phyloP scores from a whole-genome alignment of 1,284 basidiomycete genomes.

The Neotropicomus parvogracilis region DNA sequence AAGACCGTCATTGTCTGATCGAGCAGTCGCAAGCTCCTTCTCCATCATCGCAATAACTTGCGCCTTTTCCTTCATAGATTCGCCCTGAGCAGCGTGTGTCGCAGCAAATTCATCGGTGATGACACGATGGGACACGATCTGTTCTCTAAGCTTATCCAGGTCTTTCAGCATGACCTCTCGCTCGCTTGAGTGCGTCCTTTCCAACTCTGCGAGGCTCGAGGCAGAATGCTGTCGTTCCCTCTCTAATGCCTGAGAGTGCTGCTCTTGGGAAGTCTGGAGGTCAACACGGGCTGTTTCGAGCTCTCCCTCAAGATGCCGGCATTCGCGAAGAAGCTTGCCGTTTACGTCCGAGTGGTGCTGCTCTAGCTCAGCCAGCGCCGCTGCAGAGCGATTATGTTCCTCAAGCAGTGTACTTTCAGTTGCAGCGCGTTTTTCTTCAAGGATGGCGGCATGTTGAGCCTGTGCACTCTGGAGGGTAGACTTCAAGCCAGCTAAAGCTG shows the following conservation, averaged over 20 bases:
- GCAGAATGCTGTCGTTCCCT: conserved; percentile 37
- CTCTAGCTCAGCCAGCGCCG: conserved; percentile 39
- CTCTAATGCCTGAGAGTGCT: conserved; percentile 26
- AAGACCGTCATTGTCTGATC: conserved; percentile 52
- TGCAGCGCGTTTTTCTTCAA: conserved; percentile 41
- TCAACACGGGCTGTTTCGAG: conserved; percentile 25
- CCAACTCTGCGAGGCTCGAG: conserved; percentile 32
- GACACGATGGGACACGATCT: conserved; percentile 61
- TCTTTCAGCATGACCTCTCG: conserved; percentile 45
- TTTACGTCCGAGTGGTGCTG: conserved; percentile 30
- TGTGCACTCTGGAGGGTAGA: conserved; percentile 42
- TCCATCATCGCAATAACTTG: conserved; percentile 46
- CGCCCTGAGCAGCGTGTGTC: conserved; percentile 47
- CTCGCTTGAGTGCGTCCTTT: conserved; percentile 36
- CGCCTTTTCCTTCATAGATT: conserved; percentile 50
- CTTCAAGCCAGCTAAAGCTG: conserved; percentile 43
- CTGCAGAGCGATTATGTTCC: conserved; percentile 41
- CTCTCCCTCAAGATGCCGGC: conserved; percentile 23
- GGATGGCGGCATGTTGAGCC: conserved; percentile 42
- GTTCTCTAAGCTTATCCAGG: conserved; percentile 53
- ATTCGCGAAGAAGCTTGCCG: conserved; percentile 29
- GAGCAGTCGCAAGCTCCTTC: conserved; percentile 43
- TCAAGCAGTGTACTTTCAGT: conserved; percentile 39
- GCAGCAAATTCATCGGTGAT: conserved; percentile 54
- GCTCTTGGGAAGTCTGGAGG: conserved; percentile 13